Evolutionary conservation across 148 eudicot species (phyloP), one percentile per base, ranked within the genome.

Genomic region (Pharnaceum exiguum): DNA sequence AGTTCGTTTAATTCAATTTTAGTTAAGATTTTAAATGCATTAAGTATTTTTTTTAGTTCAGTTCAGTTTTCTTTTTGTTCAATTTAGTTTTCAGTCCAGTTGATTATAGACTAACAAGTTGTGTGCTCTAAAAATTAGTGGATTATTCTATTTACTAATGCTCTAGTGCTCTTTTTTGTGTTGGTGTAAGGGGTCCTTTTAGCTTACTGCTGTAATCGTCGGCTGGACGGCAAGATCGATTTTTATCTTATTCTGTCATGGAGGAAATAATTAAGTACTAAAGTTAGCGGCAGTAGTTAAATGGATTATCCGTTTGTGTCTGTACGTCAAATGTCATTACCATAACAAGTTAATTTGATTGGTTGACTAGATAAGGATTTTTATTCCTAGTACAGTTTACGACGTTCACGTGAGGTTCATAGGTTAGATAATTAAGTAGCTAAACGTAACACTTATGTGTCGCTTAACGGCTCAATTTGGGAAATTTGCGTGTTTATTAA

Each of bases 321-420:
- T 46, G 55, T 48, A 23, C 65, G 12, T 32, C 39, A 45, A 46
- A 30, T 30, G 63, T 31, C 43, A 31, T 46, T 59, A 28, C 52
- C 12, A 30, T 43, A 19, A 8, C 13, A n/a, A 8, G 30, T 21
- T 44, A 7, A 13, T 45, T 22, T 1, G 11, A 6, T 22, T 32
- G 57, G 10, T 8, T 56, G 16, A 23, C 43, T 33, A 57, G 31
- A 18, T 48, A 36, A 33, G 31, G 25, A 35, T 12, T 48, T 33
- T 15, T 24, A 33, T 15, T 61, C 35, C 3, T 15, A 37, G 24
- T n/a, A n/a, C n/a, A n/a, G n/a, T n/a, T n/a, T n/a, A 47, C 37
- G 36, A 48, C 35, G 43, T 31, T 59, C 63, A 59, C 63, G 52
- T 59, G 63, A 44, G 63, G 35, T 31, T 59, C 26, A 43, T 22